Evolutionary conservation across 2,329 filamentous ascomycete species (phyloP).

Genomic region (Aaosphaeria pasadenensis): DNA sequence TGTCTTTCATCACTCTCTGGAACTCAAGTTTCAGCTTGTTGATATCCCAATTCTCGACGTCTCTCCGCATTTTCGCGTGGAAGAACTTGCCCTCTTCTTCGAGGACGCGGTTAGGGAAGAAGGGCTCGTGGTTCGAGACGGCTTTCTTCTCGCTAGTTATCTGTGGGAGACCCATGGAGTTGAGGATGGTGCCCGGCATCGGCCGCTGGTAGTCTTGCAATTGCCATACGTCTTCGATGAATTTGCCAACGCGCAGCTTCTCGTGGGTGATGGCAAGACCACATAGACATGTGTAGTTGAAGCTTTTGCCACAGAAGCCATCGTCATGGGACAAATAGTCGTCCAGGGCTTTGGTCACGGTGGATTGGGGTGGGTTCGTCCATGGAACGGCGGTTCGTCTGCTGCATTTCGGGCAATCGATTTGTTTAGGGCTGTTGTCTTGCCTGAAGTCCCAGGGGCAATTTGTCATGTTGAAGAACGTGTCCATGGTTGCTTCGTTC

Average conservation of each 20-base stretch:
- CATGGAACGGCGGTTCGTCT: slow-evolving; percentile 50
- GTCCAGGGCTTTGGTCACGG: slow-evolving; percentile 4
- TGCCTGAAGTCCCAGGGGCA: slow-evolving; percentile 59
- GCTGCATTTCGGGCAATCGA: slow-evolving; percentile 58
- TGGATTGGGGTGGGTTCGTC: slow-evolving; percentile 47
- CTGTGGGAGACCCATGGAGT: slow-evolving; percentile 52
- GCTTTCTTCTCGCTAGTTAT: slow-evolving; percentile 18
- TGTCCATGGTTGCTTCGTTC: slow-evolving; percentile 33
- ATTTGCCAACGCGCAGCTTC: slow-evolving; percentile 60
- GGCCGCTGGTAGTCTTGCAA: slow-evolving; percentile 50
- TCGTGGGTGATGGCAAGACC: slow-evolving; percentile 52
- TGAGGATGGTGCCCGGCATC: slow-evolving; percentile 67
- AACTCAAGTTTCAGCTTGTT: slow-evolving; percentile 7
- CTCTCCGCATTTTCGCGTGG: slow-evolving; percentile 5
- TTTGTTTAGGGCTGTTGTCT: slow-evolving; percentile 46
- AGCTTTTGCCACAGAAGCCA: slow-evolving; percentile 61
- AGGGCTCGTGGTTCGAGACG: slow-evolving; percentile 11
- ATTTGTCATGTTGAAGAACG: slow-evolving; percentile 51
- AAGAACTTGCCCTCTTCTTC: slow-evolving; percentile 21
- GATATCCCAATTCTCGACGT: slow-evolving; percentile 21
- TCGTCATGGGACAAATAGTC: slow-evolving; percentile 44
- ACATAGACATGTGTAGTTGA: slow-evolving; percentile 56
- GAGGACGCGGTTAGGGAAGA: slow-evolving; percentile 16
- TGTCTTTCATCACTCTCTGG: slow-evolving; percentile 4
- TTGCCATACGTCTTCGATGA: slow-evolving; percentile 53